Evolutionary conservation across 2,329 filamentous ascomycete species (phyloP).

Genomic region (Colletotrichum simmondsii): DNA sequence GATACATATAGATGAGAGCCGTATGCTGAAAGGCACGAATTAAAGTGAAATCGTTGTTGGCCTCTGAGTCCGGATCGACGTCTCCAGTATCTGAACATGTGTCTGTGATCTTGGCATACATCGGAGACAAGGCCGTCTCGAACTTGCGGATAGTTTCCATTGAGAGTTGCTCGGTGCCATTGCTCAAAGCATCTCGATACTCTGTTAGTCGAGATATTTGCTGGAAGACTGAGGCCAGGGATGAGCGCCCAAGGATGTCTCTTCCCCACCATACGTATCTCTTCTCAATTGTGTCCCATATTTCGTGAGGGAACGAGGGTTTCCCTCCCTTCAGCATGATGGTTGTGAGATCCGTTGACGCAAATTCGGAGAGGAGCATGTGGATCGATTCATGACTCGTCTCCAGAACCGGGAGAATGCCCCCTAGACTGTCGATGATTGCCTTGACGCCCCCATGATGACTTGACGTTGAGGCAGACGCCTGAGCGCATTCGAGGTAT

Average conservation of each 20-base stretch:
- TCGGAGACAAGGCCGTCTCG: constrained; percentile 40
- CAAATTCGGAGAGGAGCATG: constrained; percentile 55
- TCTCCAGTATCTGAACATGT: constrained; percentile 28
- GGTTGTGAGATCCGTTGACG: constrained; percentile 54
- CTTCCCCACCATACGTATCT: constrained; percentile 55
- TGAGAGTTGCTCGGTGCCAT: constrained; percentile 37
- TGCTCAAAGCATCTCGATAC: constrained; percentile 39
- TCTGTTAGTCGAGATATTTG: constrained; percentile 44
- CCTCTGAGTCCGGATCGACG: constrained; percentile 37
- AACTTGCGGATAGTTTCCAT: constrained; percentile 42
- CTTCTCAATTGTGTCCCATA: constrained; percentile 52
- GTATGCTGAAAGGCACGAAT: constrained; percentile 53
- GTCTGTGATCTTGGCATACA: constrained; percentile 40
- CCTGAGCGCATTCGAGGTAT: constrained; percentile 45
- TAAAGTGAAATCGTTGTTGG: constrained; percentile 46
- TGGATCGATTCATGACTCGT: constrained; percentile 44
- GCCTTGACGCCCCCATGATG: constrained; percentile 49
- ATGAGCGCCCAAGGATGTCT: constrained; percentile 47
- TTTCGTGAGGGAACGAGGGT: constrained; percentile 49
- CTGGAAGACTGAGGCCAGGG: constrained; percentile 47
- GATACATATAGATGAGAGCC: constrained; percentile 54
- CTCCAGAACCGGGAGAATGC: constrained; percentile 40
- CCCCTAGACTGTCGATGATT: constrained; percentile 46
- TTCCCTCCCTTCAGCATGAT: constrained; percentile 50
- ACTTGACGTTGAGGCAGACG: constrained; percentile 40